These are phyloP conservation scores for Acorus calamus DNA, from an alignment of 106 monocot genomes.

Conservation along the genomic window DNA sequence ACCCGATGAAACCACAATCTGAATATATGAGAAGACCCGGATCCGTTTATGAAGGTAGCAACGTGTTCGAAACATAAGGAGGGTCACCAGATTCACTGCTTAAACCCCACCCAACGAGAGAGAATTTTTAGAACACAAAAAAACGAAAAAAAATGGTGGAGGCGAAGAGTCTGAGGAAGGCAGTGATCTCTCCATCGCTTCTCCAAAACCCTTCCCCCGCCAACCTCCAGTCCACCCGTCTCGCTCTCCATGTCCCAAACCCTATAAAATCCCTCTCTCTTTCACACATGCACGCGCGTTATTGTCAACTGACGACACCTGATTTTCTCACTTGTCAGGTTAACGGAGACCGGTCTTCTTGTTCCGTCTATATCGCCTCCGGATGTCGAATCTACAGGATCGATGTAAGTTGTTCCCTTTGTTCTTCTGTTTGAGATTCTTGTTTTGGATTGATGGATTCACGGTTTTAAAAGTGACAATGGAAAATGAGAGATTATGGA, in stretches of 20 bases:
- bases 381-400: slow-evolving; percentile 66
- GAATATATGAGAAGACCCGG: no score
- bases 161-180: slow-evolving; percentile 59
- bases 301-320: not conserved
- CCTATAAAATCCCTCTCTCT: not conserved
- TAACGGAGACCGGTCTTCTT: slow-evolving; percentile 31
- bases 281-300: not conserved
- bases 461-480: no score
- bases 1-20: no score
- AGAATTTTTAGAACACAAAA: no score
- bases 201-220: slow-evolving; percentile 59
- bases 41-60: no score
- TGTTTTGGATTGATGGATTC: no score
- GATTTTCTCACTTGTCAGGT: slow-evolving; percentile 22
- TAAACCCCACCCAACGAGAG: no score
- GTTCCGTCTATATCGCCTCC: slow-evolving; percentile 65
- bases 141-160: slow-evolving; percentile 32
- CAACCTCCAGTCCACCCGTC: slow-evolving; percentile 64
- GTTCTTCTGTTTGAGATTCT: no score
- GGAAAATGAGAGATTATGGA: no score
- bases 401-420: slow-evolving; percentile 22
- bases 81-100: no score
- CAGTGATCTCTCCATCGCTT: slow-evolving; percentile 35
- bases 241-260: slow-evolving; percentile 64
- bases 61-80: no score